Base-by-base conservation (phyloP, 495 filamentous ascomycete species). In the Astrothelium macrocarpum region DNA sequence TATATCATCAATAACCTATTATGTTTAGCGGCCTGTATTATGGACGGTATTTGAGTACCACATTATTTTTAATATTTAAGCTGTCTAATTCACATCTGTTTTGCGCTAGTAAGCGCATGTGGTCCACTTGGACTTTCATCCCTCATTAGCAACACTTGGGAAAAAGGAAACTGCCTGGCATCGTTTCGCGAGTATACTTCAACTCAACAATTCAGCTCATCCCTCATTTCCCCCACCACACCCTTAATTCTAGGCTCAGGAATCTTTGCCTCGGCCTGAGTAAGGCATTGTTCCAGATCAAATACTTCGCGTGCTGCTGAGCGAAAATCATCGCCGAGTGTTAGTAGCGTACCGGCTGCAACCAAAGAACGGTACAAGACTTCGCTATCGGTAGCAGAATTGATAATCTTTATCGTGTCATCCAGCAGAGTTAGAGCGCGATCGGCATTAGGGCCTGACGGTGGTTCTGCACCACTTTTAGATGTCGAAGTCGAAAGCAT, bases 291-390 rank as follows among this genome's bases (percentile, higher is more conserved):
- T 75, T 53, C 74, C 1, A 80, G 70, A 10, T 72, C 76, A 58
- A 80, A 78, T n/a, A 82, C 71, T 62, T 78, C 77, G 34, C 76
- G 77, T 32, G 77, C 81, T 12, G 76, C 76, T 62, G 73, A 73
- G 61, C 71, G 75, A 39, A 76, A 78, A 60, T 81, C 82, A 11
- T 72, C 76, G 56, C 77, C 80, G 2, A 84, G 73, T 5, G 75
- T 75, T 20, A 90, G 71, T 29, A 97, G 70, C 32, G 92, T 97
- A 0, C 95, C 95, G 0, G 88, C 69, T 1, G 89, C 90, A 23
- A 96, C 91, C 14, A 97, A 80, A 5, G 85, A 85, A 46, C 95
- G 81, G 75, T 90, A 97, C 29, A 91, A 76, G 10, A 87, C 88
- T 73, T 99, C 95, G 0, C 85, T 82, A 67, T 97, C 93, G 10